These are phyloP conservation scores for Wallemia mellicola DNA, from an alignment of 1,284 basidiomycete species.

Conservation along the genomic window DNA sequence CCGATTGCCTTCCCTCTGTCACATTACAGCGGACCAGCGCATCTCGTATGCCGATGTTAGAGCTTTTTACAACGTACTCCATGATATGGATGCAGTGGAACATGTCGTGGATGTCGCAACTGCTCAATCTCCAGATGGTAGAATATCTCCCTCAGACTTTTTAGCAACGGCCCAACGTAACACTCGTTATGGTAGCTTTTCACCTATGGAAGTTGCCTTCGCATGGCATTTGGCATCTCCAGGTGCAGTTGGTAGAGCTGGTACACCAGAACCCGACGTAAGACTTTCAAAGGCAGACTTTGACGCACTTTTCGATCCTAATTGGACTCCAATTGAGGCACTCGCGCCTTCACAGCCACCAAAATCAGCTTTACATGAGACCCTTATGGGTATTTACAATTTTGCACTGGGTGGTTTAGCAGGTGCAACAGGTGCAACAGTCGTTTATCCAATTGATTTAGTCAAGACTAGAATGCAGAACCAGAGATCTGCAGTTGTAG, in stretches of 20 bases:
- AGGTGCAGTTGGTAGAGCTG: conserved; percentile 26
- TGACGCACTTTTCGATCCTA: conserved; percentile 55
- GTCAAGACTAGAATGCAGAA: conserved; percentile 79
- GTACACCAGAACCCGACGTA: conserved; percentile 5
- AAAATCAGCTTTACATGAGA: background rate
- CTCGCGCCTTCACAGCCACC: conserved; percentile 8
- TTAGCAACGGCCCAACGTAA: conserved; percentile 34
- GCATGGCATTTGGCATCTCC: conserved; percentile 83
- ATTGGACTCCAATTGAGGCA: conserved; percentile 40
- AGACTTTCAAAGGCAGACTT: conserved; percentile 61
- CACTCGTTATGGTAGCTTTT: conserved; percentile 70
- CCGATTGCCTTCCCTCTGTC: conserved; percentile 59
- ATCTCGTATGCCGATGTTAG: conserved; percentile 85
- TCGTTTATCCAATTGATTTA: conserved; percentile 47
- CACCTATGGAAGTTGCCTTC: conserved; percentile 81
- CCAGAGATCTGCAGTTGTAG: conserved; percentile 75
- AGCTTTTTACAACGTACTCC: conserved; percentile 77
- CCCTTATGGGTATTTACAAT: conserved; percentile 27
- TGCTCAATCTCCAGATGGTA: conserved; percentile 64
- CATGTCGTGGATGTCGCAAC: conserved; percentile 45
- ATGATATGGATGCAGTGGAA: conserved; percentile 88
- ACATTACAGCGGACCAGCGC: conserved; percentile 50
- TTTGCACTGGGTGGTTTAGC: conserved; percentile 76
- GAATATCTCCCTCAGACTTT: conserved; percentile 57
- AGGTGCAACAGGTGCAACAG: conserved; percentile 69